Evolutionary conservation across 805 yeast genomes (phyloP).

Genomic region (Schwanniomyces vanrijiae): DNA sequence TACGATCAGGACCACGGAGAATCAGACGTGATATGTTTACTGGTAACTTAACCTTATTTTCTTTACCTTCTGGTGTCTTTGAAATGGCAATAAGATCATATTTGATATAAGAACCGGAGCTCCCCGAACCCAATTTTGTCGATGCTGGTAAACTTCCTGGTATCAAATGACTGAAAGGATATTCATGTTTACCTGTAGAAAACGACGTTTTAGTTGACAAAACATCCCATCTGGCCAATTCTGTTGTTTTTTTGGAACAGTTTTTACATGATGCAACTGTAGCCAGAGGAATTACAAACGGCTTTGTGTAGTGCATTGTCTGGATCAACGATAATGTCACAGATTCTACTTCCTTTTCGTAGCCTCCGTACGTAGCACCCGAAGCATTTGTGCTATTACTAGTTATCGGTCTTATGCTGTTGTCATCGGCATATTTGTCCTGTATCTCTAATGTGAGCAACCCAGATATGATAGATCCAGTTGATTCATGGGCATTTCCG

Average conservation of each 20-base stretch:
- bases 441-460: constrained; percentile 51
- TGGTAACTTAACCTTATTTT: constrained; percentile 53
- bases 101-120: constrained; percentile 51
- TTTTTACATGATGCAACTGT: constrained; percentile 52
- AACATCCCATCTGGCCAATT: constrained; percentile 87
- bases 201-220: constrained; percentile 59
- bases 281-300: constrained; percentile 58
- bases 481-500: constrained; percentile 73
- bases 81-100: constrained; percentile 76
- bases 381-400: constrained; percentile 3
- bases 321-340: constrained; percentile 75
- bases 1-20: constrained; percentile 77
- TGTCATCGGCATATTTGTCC: background rate
- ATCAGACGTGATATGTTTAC: constrained; percentile 75
- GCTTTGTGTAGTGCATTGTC: constrained; percentile 61
- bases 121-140: constrained; percentile 56
- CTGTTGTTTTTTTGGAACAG: constrained; percentile 56
- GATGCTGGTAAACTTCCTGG: constrained; percentile 91
- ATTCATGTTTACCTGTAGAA: constrained; percentile 71
- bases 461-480: constrained; percentile 88
- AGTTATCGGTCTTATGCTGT: constrained; percentile 3
- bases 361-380: background rate
- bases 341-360: constrained; percentile 48
- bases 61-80: constrained; percentile 25
- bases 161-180: constrained; percentile 85